A percentile compares a stretch with the other conserved stretches of the same genome.
Evolutionary conservation across 2,329 filamentous ascomycete species (phyloP).

Genomic region (Raffaelea albimanens): DNA sequence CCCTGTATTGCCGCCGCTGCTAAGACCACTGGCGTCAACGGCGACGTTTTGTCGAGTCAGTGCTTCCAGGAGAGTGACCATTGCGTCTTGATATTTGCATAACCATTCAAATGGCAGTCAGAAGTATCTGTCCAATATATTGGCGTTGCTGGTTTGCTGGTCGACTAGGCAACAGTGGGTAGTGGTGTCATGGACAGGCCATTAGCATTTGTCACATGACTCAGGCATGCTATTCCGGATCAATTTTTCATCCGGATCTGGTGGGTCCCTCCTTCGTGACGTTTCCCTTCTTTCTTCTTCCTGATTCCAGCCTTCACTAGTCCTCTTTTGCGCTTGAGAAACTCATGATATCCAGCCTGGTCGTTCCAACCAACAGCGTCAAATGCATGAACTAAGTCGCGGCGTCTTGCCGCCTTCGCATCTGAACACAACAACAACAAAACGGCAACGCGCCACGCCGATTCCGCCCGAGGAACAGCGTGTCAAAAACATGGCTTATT

Average conservation of each 20-base stretch:
- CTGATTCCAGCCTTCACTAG: not conserved
- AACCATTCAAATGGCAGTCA: not conserved
- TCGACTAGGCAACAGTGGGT: not conserved
- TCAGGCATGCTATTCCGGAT: too few species aligned
- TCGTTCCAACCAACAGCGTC: not conserved
- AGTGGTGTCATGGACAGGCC: not conserved
- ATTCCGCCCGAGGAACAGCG: not conserved
- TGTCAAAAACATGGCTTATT: not conserved
- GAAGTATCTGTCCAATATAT: too few species aligned
- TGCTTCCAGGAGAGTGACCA: not conserved
- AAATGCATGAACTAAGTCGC: not conserved
- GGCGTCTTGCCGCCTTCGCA: not conserved
- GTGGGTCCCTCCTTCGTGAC: too few species aligned
- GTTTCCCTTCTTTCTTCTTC: not conserved
- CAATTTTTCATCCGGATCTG: too few species aligned
- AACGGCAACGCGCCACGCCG: too few species aligned
- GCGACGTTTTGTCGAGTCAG: not conserved
- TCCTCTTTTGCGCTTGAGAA: not conserved
- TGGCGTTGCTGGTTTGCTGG: too few species aligned
- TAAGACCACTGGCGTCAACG: not conserved
- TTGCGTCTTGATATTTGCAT: not conserved
- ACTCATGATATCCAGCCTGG: not conserved
- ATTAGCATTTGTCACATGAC: too few species aligned
- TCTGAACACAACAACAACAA: too few species aligned
- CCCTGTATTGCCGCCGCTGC: not conserved